phyloP scores from a whole-genome alignment of 805 yeast species.

The Candida nanaspora region DNA sequence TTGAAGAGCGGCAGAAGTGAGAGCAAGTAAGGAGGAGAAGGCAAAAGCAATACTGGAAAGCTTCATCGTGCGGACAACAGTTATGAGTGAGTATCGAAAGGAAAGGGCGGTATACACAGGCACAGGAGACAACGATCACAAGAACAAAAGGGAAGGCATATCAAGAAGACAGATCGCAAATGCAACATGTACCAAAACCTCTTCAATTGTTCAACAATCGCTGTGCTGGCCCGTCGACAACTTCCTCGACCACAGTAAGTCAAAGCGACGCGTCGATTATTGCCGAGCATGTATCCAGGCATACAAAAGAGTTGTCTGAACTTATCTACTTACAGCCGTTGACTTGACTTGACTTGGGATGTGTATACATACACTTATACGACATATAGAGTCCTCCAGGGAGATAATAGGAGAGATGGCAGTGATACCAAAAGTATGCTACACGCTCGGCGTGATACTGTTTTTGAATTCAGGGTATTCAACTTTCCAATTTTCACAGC shows the following conservation, averaged over 20 bases:
- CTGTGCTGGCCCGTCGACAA: neutral
- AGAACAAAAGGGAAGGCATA: too few species aligned
- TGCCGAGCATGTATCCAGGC: too few species aligned
- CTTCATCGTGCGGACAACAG: slow-evolving; percentile 10
- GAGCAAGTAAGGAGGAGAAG: slow-evolving; percentile 8
- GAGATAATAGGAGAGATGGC: slow-evolving; percentile 1
- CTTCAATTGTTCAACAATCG: neutral
- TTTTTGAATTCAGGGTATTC: slow-evolving; percentile 48
- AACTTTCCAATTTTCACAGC: slow-evolving; percentile 43
- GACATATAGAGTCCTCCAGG: too few species aligned
- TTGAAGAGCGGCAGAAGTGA: slow-evolving; percentile 1
- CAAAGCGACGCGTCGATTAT: neutral
- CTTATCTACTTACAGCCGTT: too few species aligned
- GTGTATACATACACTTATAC: too few species aligned
- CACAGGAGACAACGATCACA: too few species aligned
- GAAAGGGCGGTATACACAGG: too few species aligned
- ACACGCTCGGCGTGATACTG: slow-evolving; percentile 9
- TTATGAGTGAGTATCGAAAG: neutral
- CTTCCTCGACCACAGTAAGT: neutral
- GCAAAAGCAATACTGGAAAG: slow-evolving; percentile 11
- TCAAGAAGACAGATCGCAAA: too few species aligned
- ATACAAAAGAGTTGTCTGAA: too few species aligned
- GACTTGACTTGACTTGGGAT: too few species aligned
- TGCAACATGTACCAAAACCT: too few species aligned
- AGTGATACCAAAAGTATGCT: slow-evolving; percentile 2